These are phyloP conservation scores for Amphirosellinia nigrospora DNA, from an alignment of 495 filamentous ascomycete genomes.

Conservation along the genomic window DNA sequence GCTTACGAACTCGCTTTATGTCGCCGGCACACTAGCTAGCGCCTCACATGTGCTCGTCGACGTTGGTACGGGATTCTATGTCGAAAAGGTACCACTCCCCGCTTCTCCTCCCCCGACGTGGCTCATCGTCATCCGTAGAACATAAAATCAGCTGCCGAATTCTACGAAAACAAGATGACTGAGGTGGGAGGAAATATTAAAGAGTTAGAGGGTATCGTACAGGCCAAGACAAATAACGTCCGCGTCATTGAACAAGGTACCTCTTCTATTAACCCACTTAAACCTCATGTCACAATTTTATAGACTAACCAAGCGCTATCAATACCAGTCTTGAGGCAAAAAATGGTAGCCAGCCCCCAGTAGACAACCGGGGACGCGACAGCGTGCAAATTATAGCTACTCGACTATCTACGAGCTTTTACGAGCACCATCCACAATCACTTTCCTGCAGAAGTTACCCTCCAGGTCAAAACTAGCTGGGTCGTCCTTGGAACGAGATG, in stretches of 20 bases:
- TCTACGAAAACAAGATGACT: conserved; percentile 86
- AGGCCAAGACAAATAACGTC: conserved; percentile 82
- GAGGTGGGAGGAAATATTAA: conserved; percentile 77
- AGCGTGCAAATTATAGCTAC: not conserved
- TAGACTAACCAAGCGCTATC: not conserved
- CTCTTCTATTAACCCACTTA: conserved; percentile 29
- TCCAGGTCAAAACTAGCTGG: not conserved
- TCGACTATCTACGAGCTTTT: conserved; percentile 1
- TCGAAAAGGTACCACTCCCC: conserved; percentile 75
- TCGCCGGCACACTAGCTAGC: conserved; percentile 79
- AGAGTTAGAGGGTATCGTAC: conserved; percentile 85
- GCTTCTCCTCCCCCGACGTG: not conserved
- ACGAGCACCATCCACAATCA: not conserved
- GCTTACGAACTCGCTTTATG: conserved; percentile 90
- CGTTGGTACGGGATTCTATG: conserved; percentile 94
- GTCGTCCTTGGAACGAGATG: not conserved
- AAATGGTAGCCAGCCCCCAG: conserved; percentile 50
- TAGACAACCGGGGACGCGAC: conserved; percentile 5
- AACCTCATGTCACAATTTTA: not conserved
- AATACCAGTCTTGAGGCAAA: conserved; percentile 63
- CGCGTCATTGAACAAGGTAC: conserved; percentile 87
- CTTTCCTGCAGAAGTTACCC: not conserved
- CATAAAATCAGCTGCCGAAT: conserved; percentile 75
- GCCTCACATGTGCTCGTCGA: conserved; percentile 88
- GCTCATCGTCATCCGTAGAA: conserved; percentile 49